Percentiles rank a stretch among this genome's conserved stretches.
Conservation (phyloP, 306 rosid species). For the Glycyrrhiza uralensis region DNA sequence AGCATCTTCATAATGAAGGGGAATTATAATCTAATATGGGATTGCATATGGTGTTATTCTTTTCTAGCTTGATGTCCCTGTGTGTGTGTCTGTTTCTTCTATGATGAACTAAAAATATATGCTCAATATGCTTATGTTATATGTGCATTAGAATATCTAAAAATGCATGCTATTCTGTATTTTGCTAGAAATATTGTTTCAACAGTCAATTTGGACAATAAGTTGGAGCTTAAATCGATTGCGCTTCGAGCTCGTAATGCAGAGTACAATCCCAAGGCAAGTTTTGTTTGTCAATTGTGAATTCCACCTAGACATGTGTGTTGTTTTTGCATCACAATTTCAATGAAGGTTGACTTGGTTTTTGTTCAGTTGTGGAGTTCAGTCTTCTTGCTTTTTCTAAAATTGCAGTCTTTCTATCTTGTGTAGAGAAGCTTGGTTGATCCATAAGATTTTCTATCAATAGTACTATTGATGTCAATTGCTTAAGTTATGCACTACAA, state of each 20-base stretch:
- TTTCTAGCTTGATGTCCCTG: background rate
- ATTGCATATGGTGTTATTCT: background rate
- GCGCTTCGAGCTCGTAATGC: conserved; percentile 94
- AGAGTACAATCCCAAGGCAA: conserved; percentile 92
- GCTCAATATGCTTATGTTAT: background rate
- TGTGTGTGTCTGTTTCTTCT: background rate
- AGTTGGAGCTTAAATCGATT: conserved; percentile 85
- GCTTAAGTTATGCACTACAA: background rate
- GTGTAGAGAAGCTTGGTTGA: background rate
- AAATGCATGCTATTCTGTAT: background rate
- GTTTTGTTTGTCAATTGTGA: background rate
- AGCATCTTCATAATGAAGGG: background rate
- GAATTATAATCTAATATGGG: background rate
- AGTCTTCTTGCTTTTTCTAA: background rate
- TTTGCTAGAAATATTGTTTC: conserved; percentile 76
- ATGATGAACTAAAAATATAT: background rate
- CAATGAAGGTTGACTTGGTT: background rate
- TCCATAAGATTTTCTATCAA: background rate
- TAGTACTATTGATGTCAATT: background rate
- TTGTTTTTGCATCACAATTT: background rate
- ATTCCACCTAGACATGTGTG: background rate
- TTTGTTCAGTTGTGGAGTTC: background rate
- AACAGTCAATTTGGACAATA: conserved; percentile 88
- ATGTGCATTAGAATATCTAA: background rate
- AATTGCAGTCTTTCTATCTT: conserved; percentile 1